These are phyloP conservation scores for Trebouxia sp. DNA, from an alignment of 139 green algal genomes.

Conservation along the genomic window DNA sequence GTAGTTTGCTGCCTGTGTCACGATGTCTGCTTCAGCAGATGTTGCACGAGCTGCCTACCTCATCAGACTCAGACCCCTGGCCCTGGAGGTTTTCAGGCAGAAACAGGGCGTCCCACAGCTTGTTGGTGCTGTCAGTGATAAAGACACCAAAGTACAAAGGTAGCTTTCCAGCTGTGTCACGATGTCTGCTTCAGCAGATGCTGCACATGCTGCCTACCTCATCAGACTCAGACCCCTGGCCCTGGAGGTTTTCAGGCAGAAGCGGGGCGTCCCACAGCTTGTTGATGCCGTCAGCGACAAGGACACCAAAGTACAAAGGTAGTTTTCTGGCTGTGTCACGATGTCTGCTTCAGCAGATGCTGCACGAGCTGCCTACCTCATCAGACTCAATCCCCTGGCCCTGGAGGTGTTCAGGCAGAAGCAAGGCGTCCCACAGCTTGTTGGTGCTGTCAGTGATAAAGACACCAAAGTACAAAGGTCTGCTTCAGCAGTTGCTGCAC, in stretches of 20 bases:
- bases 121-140: conserved; percentile 30
- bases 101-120: conserved; percentile 15
- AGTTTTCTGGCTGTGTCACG: too few species aligned
- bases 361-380: conserved; percentile 30
- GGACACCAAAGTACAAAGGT: conserved; percentile 21
- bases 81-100: conserved; percentile 49
- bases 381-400: too few species aligned
- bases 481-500: neutral
- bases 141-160: conserved; percentile 22
- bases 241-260: conserved; percentile 44
- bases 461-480: conserved; percentile 20
- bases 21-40: neutral
- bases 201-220: conserved; percentile 30
- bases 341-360: neutral
- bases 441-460: conserved; percentile 34
- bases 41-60: conserved; percentile 42
- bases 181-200: neutral
- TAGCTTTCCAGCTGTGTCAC: neutral
- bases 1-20: neutral
- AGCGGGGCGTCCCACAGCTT: neutral
- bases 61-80: conserved; percentile 47
- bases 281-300: conserved; percentile 33
- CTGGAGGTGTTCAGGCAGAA: conserved; percentile 43
- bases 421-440: neutral
- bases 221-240: too few species aligned